Evolutionary conservation across 345 rosid genomes (phyloP), one percentile per base, ranked within the genome.

Genomic region (Tarenaya hassleriana): DNA sequence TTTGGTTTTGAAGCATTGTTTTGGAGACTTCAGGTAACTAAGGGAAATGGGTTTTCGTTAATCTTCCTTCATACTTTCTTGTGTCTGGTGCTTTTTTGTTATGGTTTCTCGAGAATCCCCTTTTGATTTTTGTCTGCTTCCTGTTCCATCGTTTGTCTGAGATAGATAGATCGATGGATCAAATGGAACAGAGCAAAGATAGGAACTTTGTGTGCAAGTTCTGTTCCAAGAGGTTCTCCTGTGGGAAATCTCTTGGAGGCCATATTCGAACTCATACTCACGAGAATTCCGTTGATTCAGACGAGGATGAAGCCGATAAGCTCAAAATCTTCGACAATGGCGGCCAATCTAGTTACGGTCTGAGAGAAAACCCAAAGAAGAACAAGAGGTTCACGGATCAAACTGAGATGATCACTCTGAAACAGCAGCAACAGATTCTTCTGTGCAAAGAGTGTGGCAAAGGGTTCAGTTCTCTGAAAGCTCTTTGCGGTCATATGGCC

Each of bases 401-500:
- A 13, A 75, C 52, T 59, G 64, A 70, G 5, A 16, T 50, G 46
- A 21, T 47, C 52, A 55, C 49, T 51, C 29, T 60, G n/a, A n/a
- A n/a, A n/a, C 69, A 64, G 12, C 55, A 63, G 5, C 52, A 49
- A 11, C 71, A 62, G 19, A 80, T 71, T 17, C 73, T 75, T 62
- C 19, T 64, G 14, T 88, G 97, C 44, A 85, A 73, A 60, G 87
- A 80, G 77, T 88, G 95, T 67, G 95, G 97, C 40, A 88, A 88
- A 70, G 85, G 85, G 34, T 88, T 88, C 55, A 79, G 61, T 38
- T 82, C 95, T 10, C 42, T 78, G 61, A 88, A 88, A 79, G 97
- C 97, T 56, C 81, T 88, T 18, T 88, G 92, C 55, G 95, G 95
- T 57, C 97, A 88, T 68, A 85, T 83, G 92, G 97, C 97, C 64